Evolutionary conservation across 805 yeast genomes (phyloP).

Genomic region (Pichia ethanolica): DNA sequence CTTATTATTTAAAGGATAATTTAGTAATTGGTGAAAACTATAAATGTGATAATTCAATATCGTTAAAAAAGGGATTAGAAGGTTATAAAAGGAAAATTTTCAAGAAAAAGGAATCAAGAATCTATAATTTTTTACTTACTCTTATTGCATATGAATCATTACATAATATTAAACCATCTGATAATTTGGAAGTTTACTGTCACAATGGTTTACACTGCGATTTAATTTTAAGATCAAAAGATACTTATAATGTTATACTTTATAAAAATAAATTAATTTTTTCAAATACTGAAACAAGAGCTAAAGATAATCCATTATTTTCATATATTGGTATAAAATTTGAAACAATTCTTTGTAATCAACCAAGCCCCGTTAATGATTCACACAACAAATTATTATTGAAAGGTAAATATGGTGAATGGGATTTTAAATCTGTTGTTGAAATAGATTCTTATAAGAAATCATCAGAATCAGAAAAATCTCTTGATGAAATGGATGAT

Average conservation of each 20-base stretch:
- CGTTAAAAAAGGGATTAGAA: background rate
- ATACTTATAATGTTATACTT: conserved; percentile 8
- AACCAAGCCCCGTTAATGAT: conserved; percentile 2
- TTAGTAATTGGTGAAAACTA: background rate
- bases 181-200: conserved; percentile 3
- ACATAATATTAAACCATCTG: background rate
- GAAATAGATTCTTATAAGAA: conserved; percentile 9
- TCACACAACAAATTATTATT: conserved; percentile 11
- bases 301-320: conserved; percentile 1
- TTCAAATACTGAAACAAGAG: conserved; percentile 8
- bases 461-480: background rate
- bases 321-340: conserved; percentile 14
- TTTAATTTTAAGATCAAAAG: background rate
- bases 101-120: conserved; percentile 1
- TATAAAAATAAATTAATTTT: conserved; percentile 9
- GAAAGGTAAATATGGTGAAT: conserved; percentile 8
- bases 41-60: background rate
- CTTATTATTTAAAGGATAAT: background rate
- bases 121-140: conserved; percentile 3
- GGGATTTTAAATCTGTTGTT: conserved; percentile 9
- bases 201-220: conserved; percentile 13
- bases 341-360: conserved; percentile 9
- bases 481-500: background rate
- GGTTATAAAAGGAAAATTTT: background rate
- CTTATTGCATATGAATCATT: conserved; percentile 6